Evolutionary conservation across 805 yeast genomes (phyloP), one percentile per base, ranked within the genome.

Genomic region (Nakazawaea populi): DNA sequence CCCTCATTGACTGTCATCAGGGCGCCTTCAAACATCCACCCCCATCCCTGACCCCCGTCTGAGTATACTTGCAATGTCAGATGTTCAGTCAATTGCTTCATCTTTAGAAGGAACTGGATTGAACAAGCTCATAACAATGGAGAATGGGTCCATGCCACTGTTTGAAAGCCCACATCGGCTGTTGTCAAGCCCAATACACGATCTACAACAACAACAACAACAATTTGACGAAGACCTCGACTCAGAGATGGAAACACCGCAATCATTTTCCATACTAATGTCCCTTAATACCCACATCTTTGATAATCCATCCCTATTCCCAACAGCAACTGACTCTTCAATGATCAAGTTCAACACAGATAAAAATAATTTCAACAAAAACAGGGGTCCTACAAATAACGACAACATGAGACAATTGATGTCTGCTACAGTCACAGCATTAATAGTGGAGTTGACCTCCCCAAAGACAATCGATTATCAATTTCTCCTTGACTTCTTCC

Each of bases 401-500:
- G 7, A 24, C 14, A 42, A 42, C n/a, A 27, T 9, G 35, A 11
- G 35, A 29, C 31, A 31, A 32, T 31, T 49, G 12, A 46, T 29
- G 14, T 51, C 47, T 27, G 72, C 66, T 14, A 68, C 71, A 6
- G 58, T 63, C 12, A 67, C 65, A 48, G 63, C 83, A 4, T 64
- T 84, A 18, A 65, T 84, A 8, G 80, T 79, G 7, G 82, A 82
- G 57, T 63, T 85, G 32, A 85, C 96, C 1, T 80, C 88, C 9
- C 91, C 94, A 5, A 79, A 81, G 52, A 68, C 80, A 5, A 77
- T 92, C 14, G 91, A 89, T 64, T 92, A 92, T 64, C 79, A 82
- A 54, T 74, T 86, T 39, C 70, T 91, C 50, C 79, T 91, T 45
- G 97, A 94, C 68, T 90, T 94, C 64, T 88, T 92, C 64, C 74